phyloP scores from a whole-genome alignment of 2,329 filamentous ascomycete genomes.

The Hypoxylon sp. region DNA sequence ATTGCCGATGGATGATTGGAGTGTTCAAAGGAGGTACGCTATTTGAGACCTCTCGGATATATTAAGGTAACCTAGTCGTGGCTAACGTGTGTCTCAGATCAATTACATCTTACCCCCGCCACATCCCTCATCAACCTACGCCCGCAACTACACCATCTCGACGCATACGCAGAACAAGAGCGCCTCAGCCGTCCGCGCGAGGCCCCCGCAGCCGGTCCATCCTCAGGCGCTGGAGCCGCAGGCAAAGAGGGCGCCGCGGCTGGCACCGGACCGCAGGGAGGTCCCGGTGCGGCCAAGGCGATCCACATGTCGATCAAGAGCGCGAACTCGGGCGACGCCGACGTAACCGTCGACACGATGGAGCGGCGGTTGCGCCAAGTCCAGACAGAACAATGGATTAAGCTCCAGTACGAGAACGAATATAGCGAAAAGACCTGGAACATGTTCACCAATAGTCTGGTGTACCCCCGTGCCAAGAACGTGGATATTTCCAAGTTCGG shows the following conservation, averaged over 20 bases:
- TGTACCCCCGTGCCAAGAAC: slow-evolving; percentile 59
- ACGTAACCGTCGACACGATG: slow-evolving; percentile 78
- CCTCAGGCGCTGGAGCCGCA: slow-evolving; percentile 33
- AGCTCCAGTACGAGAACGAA: slow-evolving; percentile 85
- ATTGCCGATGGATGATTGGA: slow-evolving; percentile 84
- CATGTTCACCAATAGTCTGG: slow-evolving; percentile 81
- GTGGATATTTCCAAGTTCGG: background rate
- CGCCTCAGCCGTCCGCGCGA: slow-evolving; percentile 63
- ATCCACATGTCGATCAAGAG: slow-evolving; percentile 92
- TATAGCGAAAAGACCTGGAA: slow-evolving; percentile 82
- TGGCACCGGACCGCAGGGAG: slow-evolving; percentile 58
- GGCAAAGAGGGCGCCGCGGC: slow-evolving; percentile 56
- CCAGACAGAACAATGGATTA: slow-evolving; percentile 86
- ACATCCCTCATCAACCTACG: slow-evolving; percentile 89
- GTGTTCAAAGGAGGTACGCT: slow-evolving; percentile 85
- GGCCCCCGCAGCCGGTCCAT: slow-evolving; percentile 50
- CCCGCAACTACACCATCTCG: slow-evolving; percentile 92
- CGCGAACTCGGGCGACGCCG: slow-evolving; percentile 73
- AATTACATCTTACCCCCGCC: slow-evolving; percentile 88
- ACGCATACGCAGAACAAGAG: slow-evolving; percentile 83
- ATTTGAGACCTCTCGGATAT: background rate
- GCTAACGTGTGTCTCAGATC: slow-evolving; percentile 66
- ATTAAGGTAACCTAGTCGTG: background rate
- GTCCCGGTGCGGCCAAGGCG: slow-evolving; percentile 69
- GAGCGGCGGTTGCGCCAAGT: slow-evolving; percentile 81